phyloP scores from a whole-genome alignment of 306 rosid species.

The Acacia confusa region DNA sequence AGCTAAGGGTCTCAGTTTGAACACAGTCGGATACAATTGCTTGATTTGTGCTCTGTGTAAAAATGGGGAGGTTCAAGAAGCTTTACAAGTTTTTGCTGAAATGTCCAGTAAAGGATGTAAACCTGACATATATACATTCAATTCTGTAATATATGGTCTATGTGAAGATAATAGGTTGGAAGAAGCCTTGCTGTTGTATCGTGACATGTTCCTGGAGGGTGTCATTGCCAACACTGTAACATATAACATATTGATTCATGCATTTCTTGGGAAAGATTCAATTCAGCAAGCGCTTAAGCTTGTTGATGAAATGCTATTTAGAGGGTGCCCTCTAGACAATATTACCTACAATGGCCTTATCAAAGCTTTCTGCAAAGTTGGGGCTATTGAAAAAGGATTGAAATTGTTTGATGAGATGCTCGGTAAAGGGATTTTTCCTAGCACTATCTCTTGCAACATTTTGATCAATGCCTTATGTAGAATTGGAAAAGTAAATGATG shows the following conservation, averaged over 20 bases:
- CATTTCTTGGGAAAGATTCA: conserved; percentile 54
- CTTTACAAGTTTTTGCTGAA: conserved; percentile 56
- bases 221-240: conserved; percentile 86
- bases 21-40: conserved; percentile 80
- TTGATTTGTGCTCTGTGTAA: conserved; percentile 69
- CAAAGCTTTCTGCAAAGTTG: conserved; percentile 72
- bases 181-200: conserved; percentile 64
- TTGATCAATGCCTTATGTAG: conserved; percentile 75
- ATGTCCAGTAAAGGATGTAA: conserved; percentile 78
- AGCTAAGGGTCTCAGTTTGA: conserved; percentile 58
- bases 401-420: conserved; percentile 78
- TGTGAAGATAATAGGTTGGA: conserved; percentile 65
- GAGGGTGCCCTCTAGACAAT: conserved; percentile 77
- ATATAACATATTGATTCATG: conserved; percentile 78
- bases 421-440: conserved; percentile 57
- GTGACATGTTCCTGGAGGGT: conserved; percentile 82
- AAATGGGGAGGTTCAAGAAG: conserved; percentile 57
- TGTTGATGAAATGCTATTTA: conserved; percentile 77
- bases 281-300: conserved; percentile 71
- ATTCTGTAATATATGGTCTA: conserved; percentile 76
- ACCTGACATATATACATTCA: conserved; percentile 76
- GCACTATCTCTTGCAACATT: conserved; percentile 66
- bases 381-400: conserved; percentile 72
- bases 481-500: conserved; percentile 65
- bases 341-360: conserved; percentile 82